Evolutionary conservation across 805 yeast species (phyloP).

Genomic region (Sungouiozyma intestinalis): DNA sequence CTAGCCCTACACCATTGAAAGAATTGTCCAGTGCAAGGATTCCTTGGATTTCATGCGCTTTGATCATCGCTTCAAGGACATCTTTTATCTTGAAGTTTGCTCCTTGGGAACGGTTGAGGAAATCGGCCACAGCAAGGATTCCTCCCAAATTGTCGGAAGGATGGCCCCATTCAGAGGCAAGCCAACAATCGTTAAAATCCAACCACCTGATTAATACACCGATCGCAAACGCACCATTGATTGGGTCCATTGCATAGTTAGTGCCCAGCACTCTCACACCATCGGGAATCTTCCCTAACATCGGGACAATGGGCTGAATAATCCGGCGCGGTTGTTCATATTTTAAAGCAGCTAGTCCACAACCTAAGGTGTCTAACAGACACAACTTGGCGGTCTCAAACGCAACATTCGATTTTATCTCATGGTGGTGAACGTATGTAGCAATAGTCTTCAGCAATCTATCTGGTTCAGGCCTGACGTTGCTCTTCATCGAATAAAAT

Average conservation of each 20-base stretch:
- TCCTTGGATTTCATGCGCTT: conserved; percentile 58
- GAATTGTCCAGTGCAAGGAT: conserved; percentile 49
- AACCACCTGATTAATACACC: conserved; percentile 52
- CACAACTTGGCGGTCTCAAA: conserved; percentile 45
- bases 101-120: conserved; percentile 37
- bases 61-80: conserved; percentile 46
- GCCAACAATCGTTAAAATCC: conserved; percentile 55
- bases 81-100: conserved; percentile 38
- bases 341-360: conserved; percentile 49
- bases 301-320: conserved; percentile 41
- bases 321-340: conserved; percentile 39
- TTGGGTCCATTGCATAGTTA: conserved; percentile 39
- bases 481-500: conserved; percentile 9
- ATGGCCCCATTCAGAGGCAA: conserved; percentile 65
- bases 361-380: conserved; percentile 47
- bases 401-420: conserved; percentile 38
- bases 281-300: conserved; percentile 37
- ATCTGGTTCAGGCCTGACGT: conserved; percentile 44
- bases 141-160: conserved; percentile 55
- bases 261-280: conserved; percentile 51
- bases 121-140: conserved; percentile 48
- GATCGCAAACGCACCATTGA: conserved; percentile 47
- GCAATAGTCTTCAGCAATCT: conserved; percentile 40
- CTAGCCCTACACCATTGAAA: conserved; percentile 48
- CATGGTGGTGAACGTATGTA: conserved; percentile 37